Base-by-base conservation (phyloP, 2,329 filamentous ascomycete genomes). In the Pyricularia grisea region DNA sequence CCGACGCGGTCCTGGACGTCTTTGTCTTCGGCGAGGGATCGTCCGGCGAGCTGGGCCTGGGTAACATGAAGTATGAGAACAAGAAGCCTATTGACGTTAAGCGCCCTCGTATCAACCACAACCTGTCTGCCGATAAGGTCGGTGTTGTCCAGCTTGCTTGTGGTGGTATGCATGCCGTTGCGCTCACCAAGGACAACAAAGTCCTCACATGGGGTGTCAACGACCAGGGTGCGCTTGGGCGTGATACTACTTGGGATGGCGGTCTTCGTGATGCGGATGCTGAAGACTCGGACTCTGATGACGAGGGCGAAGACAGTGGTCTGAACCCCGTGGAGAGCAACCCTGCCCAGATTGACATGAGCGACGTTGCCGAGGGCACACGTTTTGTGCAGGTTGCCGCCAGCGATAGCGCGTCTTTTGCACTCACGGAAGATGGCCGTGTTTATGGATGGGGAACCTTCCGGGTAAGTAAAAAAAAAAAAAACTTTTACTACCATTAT, bases 141-240 rank as follows among this genome's bases (percentile, higher is more conserved):
- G 87, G 88, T 65, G 87, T 95, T 50, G 91, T 95, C 2, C 88
- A 92, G 78, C 79, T 96, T 69, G 88, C 91, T 67, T 88, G 90
- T 70, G 92, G 92, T 71, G 92, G 92, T 69, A 94, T 96, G 92
- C 92, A 96, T 79, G 88, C 85, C 68, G 82, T 91, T 71, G 92
- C 90, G 3, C 81, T 95, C 68, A 94, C 92, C 67, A 85, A 89
- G 73, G 90, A 94, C 78, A 92, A 93, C 82, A 89, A 89, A 79
- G 91, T 96, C 73, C 81, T 93, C 68, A 93, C 91, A 31, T 96
- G 92, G 92, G 92, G 92, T 68, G 92, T 95, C 73, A 95, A 95
- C 76, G 92, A 96, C 75, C 89, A 93, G 75, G 90, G 91, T 71
- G 91, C 92, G 10, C 84, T 96, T 55, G 92, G 92, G 61, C 85